These are phyloP conservation scores for Sungouiella thailandica DNA, from an alignment of 805 yeast genomes.

Conservation along the genomic window DNA sequence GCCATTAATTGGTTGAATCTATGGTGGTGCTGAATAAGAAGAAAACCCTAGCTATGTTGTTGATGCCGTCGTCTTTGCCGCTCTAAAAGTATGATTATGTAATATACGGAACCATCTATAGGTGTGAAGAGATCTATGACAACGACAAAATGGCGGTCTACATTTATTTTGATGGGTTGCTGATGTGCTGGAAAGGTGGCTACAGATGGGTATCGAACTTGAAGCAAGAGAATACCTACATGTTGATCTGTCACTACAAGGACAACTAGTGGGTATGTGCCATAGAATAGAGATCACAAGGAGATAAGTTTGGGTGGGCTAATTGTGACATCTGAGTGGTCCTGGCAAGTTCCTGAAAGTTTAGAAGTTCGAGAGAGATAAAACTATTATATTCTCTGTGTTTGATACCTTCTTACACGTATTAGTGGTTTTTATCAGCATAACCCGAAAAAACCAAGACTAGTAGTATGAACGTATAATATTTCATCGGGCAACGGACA, in stretches of 20 bases:
- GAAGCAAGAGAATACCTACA: slow-evolving; percentile 91
- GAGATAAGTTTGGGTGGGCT: not conserved
- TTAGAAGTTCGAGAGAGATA: too few species aligned
- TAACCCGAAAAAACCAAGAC: too few species aligned
- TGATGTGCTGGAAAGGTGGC: slow-evolving; percentile 91
- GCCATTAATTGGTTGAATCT: too few species aligned
- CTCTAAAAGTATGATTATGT: slow-evolving; percentile 97
- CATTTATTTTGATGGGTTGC: slow-evolving; percentile 91
- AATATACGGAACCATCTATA: slow-evolving; percentile 96
- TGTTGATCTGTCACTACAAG: slow-evolving; percentile 72
- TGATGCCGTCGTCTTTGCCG: slow-evolving; percentile 98
- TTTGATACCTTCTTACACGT: too few species aligned
- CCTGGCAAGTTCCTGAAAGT: too few species aligned
- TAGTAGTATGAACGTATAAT: too few species aligned
- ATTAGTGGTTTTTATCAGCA: too few species aligned
- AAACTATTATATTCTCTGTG: too few species aligned
- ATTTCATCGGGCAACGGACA: too few species aligned
- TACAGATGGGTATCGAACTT: slow-evolving; percentile 82
- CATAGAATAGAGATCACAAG: slow-evolving; percentile 5
- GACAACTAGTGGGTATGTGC: slow-evolving; percentile 20
- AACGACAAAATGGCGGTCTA: slow-evolving; percentile 78
- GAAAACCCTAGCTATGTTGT: too few species aligned
- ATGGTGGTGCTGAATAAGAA: too few species aligned
- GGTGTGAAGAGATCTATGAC: slow-evolving; percentile 77
- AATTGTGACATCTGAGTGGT: too few species aligned